These are phyloP conservation scores for Lentinula lateritia DNA, from an alignment of 768 basidiomycete genomes.

Conservation along the genomic window DNA sequence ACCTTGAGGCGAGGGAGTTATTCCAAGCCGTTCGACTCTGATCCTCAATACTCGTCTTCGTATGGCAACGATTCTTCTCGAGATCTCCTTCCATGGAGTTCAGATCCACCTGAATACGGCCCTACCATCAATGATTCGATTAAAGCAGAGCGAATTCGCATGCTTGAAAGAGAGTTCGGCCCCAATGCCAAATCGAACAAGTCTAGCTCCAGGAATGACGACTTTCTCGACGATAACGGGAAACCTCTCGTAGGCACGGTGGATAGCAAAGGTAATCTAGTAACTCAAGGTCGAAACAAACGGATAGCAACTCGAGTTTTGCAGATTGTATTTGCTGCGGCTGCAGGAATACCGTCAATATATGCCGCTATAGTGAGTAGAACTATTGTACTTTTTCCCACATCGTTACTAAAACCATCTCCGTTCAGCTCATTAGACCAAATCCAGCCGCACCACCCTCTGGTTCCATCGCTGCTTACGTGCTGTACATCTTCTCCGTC, in stretches of 20 bases:
- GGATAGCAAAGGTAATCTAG: slow-evolving; percentile 48
- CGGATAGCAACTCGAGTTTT: slow-evolving; percentile 42
- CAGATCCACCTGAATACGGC: slow-evolving; percentile 39
- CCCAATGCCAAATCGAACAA: slow-evolving; percentile 27
- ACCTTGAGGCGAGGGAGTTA: slow-evolving; percentile 21
- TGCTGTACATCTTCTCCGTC: slow-evolving; percentile 53
- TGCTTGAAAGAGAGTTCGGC: slow-evolving; percentile 67
- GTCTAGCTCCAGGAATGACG: slow-evolving; percentile 16
- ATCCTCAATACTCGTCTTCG: slow-evolving; percentile 27
- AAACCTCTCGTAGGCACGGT: slow-evolving; percentile 54
- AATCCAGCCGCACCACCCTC: slow-evolving; percentile 47
- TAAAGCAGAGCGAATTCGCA: slow-evolving; percentile 65
- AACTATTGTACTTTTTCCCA: no score
- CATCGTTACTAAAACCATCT: no score
- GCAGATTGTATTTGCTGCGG: slow-evolving; percentile 46
- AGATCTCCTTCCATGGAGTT: slow-evolving; percentile 48
- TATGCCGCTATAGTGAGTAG: slow-evolving; percentile 57
- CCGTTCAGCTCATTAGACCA: slow-evolving; percentile 48
- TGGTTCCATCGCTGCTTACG: slow-evolving; percentile 45
- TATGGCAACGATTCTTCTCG: slow-evolving; percentile 36
- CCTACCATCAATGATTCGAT: slow-evolving; percentile 39
- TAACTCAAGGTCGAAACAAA: slow-evolving; percentile 60
- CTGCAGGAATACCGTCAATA: slow-evolving; percentile 49
- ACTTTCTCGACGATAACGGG: slow-evolving; percentile 37
- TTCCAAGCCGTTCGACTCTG: slow-evolving; percentile 17